Evolutionary conservation across 225 moss, liverwort and hornwort genomes (phyloP).

Genomic region (Marchantia paleacea): DNA sequence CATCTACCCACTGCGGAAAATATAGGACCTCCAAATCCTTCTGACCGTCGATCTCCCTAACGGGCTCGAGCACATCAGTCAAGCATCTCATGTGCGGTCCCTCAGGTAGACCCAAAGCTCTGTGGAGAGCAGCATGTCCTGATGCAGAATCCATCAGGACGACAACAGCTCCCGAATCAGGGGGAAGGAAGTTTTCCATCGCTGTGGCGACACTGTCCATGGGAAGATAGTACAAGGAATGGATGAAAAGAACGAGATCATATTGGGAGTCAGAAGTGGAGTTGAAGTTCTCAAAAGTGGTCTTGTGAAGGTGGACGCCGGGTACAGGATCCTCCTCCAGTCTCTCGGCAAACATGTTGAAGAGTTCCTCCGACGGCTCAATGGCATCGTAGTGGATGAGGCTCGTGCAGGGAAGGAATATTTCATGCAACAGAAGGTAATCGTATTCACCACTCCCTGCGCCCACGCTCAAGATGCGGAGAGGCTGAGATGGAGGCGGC

Average conservation of each 20-base stretch:
- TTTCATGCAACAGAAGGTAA: slow-evolving; percentile 9
- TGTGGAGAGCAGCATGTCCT: neutral
- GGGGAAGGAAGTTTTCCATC: neutral
- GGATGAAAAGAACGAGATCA: slow-evolving; percentile 21
- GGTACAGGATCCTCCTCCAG: neutral
- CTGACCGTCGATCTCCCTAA: neutral
- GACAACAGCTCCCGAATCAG: slow-evolving; percentile 5
- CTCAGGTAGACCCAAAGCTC: slow-evolving; percentile 1
- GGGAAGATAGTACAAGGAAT: slow-evolving; percentile 18
- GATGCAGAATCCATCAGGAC: slow-evolving; percentile 19
- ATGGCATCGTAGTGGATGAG: slow-evolving; percentile 22
- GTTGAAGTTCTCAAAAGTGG: slow-evolving; percentile 19
- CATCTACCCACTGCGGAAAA: slow-evolving; percentile 15
- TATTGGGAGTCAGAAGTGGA: neutral
- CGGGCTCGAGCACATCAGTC: slow-evolving; percentile 1
- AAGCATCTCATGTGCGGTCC: neutral
- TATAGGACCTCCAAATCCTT: neutral
- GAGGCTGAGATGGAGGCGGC: slow-evolving; percentile 5
- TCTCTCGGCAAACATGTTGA: neutral
- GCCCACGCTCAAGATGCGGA: slow-evolving; percentile 21
- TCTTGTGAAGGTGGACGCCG: slow-evolving; percentile 12
- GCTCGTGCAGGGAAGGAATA: slow-evolving; percentile 18
- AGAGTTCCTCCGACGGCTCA: slow-evolving; percentile 11
- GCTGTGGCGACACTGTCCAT: neutral
- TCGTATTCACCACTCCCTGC: slow-evolving; percentile 19